Evolutionary conservation across 2,329 filamentous ascomycete species (phyloP).

Genomic region (Mollisiaceae sp.): DNA sequence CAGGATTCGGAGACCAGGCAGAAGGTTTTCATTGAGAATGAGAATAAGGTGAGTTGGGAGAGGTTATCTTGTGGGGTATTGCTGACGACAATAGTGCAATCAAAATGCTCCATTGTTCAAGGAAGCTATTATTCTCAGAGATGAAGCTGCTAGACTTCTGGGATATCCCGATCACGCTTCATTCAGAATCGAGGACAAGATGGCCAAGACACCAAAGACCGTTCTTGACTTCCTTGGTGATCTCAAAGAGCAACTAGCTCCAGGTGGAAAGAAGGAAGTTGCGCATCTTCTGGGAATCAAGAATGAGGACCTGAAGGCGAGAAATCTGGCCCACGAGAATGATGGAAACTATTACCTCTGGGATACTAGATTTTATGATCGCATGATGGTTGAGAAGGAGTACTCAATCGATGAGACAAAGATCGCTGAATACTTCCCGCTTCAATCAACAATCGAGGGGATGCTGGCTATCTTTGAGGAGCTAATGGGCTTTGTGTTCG

Average conservation of each 20-base stretch:
- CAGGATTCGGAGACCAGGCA: conserved; percentile 71
- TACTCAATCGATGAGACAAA: conserved; percentile 80
- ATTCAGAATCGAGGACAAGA: conserved; percentile 80
- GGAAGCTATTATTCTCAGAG: conserved; percentile 75
- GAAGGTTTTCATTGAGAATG: conserved; percentile 73
- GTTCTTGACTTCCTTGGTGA: conserved; percentile 77
- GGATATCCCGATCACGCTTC: conserved; percentile 79
- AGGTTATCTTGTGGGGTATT: neutral
- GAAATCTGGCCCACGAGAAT: conserved; percentile 56
- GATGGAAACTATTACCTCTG: conserved; percentile 81
- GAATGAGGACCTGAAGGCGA: conserved; percentile 67
- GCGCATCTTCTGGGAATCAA: conserved; percentile 75
- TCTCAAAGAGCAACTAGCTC: conserved; percentile 67
- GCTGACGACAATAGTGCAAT: conserved; percentile 55
- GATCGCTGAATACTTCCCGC: conserved; percentile 84
- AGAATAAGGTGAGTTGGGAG: conserved; percentile 68
- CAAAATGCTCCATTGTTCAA: conserved; percentile 75
- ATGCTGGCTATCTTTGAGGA: conserved; percentile 87
- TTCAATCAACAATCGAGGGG: conserved; percentile 72
- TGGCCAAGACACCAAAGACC: conserved; percentile 77
- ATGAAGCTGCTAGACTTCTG: conserved; percentile 77
- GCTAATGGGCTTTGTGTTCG: conserved; percentile 79
- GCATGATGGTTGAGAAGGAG: conserved; percentile 79
- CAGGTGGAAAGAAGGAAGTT: conserved; percentile 74
- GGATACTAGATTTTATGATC: conserved; percentile 82